These are phyloP conservation scores for Petunia axillaris DNA, from an alignment of 257 asterid species.

Conservation along the genomic window DNA sequence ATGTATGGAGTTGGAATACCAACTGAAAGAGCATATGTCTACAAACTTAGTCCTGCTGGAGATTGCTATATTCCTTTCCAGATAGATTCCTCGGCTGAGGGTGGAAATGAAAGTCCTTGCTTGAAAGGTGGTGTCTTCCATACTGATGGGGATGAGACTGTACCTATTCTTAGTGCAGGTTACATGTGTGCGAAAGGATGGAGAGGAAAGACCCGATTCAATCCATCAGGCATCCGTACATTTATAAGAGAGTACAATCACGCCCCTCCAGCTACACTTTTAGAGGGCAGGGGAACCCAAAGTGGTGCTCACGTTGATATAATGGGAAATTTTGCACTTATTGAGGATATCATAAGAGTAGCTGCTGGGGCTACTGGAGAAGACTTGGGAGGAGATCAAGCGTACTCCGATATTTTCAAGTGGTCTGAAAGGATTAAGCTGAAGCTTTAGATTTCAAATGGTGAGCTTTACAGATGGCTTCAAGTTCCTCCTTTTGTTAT, in stretches of 20 bases:
- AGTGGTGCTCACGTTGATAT: conserved; percentile 92
- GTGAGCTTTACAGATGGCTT: conserved; percentile 35
- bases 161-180: conserved; percentile 80
- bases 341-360: conserved; percentile 75
- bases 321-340: conserved; percentile 78
- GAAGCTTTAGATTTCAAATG: conserved; percentile 43
- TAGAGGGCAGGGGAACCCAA: conserved; percentile 85
- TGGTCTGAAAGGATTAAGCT: conserved; percentile 77
- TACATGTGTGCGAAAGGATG: conserved; percentile 76
- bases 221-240: conserved; percentile 75
- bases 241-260: conserved; percentile 71
- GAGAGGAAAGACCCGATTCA: conserved; percentile 80
- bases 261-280: conserved; percentile 66
- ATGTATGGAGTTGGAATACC: conserved; percentile 95
- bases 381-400: conserved; percentile 77
- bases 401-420: conserved; percentile 65
- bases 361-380: conserved; percentile 85
- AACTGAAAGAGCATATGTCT: conserved; percentile 84
- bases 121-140: conserved; percentile 79
- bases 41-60: conserved; percentile 59
- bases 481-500: not conserved
- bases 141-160: conserved; percentile 83
- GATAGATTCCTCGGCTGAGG: conserved; percentile 76
- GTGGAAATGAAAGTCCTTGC: conserved; percentile 55
- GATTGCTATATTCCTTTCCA: conserved; percentile 80